Evolutionary conservation across 1,284 basidiomycete species (phyloP), one percentile per base, ranked within the genome.

Genomic region (Chiua sp.): DNA sequence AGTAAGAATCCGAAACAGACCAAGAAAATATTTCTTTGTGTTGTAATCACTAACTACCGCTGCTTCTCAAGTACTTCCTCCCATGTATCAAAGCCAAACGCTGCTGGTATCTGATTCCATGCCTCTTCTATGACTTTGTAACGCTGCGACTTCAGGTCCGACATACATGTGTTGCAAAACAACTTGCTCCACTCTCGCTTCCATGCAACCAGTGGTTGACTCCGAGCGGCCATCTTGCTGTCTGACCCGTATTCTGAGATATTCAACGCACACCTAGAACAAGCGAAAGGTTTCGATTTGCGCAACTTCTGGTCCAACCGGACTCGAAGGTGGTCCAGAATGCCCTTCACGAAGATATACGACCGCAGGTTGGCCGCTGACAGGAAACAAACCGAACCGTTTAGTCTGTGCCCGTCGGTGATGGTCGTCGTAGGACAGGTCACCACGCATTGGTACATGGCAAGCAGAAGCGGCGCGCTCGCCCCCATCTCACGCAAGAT

Each of bases 401-500:
- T 49, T 26, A 13, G 26, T 20, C 18, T 22, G 42, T 69, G 59
- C 4, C 69, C 60, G 3, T 68, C 37, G 18, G 16, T 20, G 37
- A 56, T n/a, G 13, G n/a, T 2, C 0, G 2, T 7, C 37, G 54
- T 7, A 8, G 66, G 59, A 4, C 62, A 63, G 2, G 60, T 3
- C 0, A 51, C 15, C 10, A 23, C 30, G 20, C 63, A 69, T 22
- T 44, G 37, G 16, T 44, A 22, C n/a, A 12, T 22, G n/a, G 42
- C 42, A 22, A 44, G 42, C 42, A 44, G n/a, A n/a, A n/a, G 68
- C 26, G 60, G 37, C 0, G 60, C 30, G 18, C 30, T 26, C 13
- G 70, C 7, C 11, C 42, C 52, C 56, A 62, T 57, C 22, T 68
- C 61, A 12, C 49, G 58, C 47, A 70, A 5, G 46, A 69, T 50